Evolutionary conservation across 345 rosid genomes (phyloP).

Genomic region (Arabidopsis suecica): DNA sequence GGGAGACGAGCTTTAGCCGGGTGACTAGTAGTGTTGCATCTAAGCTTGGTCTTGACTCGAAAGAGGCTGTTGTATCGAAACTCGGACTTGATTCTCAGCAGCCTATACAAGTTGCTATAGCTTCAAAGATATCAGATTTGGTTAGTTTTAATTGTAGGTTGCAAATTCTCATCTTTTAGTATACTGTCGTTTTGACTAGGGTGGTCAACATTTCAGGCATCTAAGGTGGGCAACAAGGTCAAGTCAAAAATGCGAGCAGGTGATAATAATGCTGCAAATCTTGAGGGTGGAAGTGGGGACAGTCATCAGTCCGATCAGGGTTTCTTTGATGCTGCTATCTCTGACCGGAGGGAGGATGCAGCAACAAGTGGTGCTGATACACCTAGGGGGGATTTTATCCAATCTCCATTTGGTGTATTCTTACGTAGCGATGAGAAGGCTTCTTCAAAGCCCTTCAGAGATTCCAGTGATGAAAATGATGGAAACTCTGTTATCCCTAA

Average conservation of each 20-base stretch:
- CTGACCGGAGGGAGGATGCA: conserved; percentile 78
- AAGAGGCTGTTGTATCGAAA: conserved; percentile 43
- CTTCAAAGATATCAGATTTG: conserved; percentile 86
- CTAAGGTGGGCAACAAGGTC: conserved; percentile 82
- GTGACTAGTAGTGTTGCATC: conserved; percentile 41
- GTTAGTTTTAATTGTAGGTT: conserved; percentile 50
- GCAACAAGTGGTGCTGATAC: conserved; percentile 77
- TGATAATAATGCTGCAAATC: conserved; percentile 55
- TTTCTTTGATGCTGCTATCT: conserved; percentile 58
- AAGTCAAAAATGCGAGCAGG: conserved; percentile 72
- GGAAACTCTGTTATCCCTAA: conserved; percentile 72
- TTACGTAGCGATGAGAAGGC: conserved; percentile 59
- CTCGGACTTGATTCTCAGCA: conserved; percentile 95
- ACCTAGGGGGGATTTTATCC: conserved; percentile 71
- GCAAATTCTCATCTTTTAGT: conserved; percentile 7
- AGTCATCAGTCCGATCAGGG: conserved; percentile 76
- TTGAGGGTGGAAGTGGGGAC: conserved; percentile 81
- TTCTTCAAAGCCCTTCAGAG: conserved; percentile 52
- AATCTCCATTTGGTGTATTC: conserved; percentile 63
- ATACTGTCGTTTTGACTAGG: conserved; percentile 41
- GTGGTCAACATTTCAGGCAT: conserved; percentile 61
- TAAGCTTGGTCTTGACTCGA: conserved; percentile 81
- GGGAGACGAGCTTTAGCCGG: conserved; percentile 59
- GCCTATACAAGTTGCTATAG: conserved; percentile 84
- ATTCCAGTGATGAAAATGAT: conserved; percentile 70